Evolutionary conservation across 2,329 filamentous ascomycete species (phyloP).

Genomic region (Trichoderma koningiopsis): DNA sequence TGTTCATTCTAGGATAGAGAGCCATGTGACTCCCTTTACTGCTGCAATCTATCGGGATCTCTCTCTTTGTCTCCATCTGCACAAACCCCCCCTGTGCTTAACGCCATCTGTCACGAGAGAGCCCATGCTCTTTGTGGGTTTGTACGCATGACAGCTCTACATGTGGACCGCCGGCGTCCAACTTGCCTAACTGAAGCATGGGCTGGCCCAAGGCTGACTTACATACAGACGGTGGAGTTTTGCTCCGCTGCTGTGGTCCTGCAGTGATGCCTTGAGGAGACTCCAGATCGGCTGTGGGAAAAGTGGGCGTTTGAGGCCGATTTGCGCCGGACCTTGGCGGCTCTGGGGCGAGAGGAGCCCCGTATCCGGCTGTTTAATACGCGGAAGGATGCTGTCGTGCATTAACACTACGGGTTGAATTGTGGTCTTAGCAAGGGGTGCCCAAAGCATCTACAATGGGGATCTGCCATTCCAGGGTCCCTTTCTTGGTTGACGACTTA

Average conservation of each 20-base stretch:
- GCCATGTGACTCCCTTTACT: slow-evolving; percentile 10
- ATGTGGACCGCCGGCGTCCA: neutral
- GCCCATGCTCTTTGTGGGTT: slow-evolving; percentile 1
- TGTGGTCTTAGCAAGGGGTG: neutral
- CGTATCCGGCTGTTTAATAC: neutral
- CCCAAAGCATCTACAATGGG: too few species aligned
- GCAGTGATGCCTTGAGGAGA: neutral
- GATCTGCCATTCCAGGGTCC: too few species aligned
- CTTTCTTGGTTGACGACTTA: too few species aligned
- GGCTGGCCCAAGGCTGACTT: neutral
- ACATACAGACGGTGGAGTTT: slow-evolving; percentile 14
- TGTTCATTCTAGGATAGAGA: neutral
- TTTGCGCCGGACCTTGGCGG: neutral
- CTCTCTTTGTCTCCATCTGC: neutral
- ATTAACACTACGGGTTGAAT: neutral
- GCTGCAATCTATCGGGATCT: slow-evolving; percentile 10
- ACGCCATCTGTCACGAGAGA: slow-evolving; percentile 1
- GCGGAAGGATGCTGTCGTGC: neutral
- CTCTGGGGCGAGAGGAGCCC: neutral
- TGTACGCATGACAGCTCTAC: neutral
- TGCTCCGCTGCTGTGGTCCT: neutral
- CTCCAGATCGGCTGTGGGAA: neutral
- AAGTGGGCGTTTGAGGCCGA: neutral
- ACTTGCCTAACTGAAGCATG: neutral
- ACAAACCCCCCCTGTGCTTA: slow-evolving; percentile 3